A percentile compares a stretch with the other conserved stretches of the same genome.
These are phyloP conservation scores for Medicago ruthenica DNA, from an alignment of 306 rosid genomes.

Conservation along the genomic window DNA sequence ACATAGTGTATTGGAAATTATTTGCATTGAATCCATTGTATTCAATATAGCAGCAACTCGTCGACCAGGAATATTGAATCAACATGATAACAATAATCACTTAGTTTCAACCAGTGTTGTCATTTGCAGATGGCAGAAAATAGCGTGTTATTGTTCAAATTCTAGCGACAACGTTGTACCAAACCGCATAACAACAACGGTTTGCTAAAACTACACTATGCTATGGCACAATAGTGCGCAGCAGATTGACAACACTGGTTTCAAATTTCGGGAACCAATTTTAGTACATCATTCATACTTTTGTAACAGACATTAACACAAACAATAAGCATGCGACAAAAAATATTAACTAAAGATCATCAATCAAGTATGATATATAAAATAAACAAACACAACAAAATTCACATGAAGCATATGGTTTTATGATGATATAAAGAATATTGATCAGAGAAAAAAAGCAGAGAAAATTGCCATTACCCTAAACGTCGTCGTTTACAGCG, in stretches of 20 bases:
- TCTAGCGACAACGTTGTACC: no score
- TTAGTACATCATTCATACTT: neutral
- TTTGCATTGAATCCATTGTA: neutral
- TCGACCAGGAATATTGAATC: neutral
- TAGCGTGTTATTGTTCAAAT: no score
- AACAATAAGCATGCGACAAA: slow-evolving; percentile 11
- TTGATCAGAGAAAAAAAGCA: no score
- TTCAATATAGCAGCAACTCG: neutral
- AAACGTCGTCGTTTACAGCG: no score
- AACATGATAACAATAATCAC: neutral
- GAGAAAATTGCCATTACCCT: no score
- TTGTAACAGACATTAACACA: slow-evolving; percentile 11
- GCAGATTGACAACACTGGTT: neutral
- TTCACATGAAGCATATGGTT: no score
- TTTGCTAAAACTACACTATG: neutral
- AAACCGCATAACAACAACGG: neutral
- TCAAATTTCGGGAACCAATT: neutral
- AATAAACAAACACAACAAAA: no score
- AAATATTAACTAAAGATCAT: neutral
- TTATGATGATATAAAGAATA: no score
- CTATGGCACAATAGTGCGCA: neutral
- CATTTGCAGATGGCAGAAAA: no score
- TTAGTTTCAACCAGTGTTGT: neutral
- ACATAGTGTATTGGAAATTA: neutral
- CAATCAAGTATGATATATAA: no score